Conservation (phyloP, 192 early-diverging fungal genomes). For the Kickxella alabastrina region DNA sequence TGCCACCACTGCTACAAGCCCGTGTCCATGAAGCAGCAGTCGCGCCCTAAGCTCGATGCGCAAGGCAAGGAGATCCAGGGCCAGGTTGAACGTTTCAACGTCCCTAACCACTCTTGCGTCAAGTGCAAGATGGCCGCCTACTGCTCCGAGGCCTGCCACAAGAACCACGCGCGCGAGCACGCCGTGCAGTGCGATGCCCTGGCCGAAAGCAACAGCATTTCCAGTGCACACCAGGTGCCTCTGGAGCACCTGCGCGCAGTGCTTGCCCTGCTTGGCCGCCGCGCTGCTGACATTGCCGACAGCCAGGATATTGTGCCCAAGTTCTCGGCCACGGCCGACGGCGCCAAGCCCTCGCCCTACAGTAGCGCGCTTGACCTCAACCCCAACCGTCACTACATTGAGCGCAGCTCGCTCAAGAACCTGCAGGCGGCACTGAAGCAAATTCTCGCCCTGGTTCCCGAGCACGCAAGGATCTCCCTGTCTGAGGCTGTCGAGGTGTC, state of each 20-base stretch:
- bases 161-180: slow-evolving; percentile 37
- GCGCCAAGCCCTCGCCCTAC: slow-evolving; percentile 22
- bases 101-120: slow-evolving; percentile 26
- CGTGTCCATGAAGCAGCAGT: slow-evolving; percentile 38
- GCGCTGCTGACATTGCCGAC: slow-evolving; percentile 12
- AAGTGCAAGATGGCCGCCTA: slow-evolving; percentile 55
- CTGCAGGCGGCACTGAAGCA: slow-evolving; percentile 43
- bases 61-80: slow-evolving; percentile 28
- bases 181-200: slow-evolving; percentile 44
- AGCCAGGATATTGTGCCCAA: slow-evolving; percentile 1
- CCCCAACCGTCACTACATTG: slow-evolving; percentile 49
- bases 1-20: slow-evolving; percentile 55
- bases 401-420: slow-evolving; percentile 34
- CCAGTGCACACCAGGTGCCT: slow-evolving; percentile 20
- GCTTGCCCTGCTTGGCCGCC: slow-evolving; percentile 41
- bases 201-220: slow-evolving; percentile 33
- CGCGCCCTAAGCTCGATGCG: slow-evolving; percentile 43
- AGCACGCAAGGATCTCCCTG: slow-evolving; percentile 23
- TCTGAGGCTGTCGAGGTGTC: slow-evolving; percentile 53
- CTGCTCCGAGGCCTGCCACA: slow-evolving; percentile 56
- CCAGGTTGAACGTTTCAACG: slow-evolving; percentile 23
- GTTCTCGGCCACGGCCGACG: slow-evolving; percentile 9
- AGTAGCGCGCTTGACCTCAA: slow-evolving; percentile 37
- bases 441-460: slow-evolving; percentile 41
- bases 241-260: slow-evolving; percentile 42